These are phyloP conservation scores for Macrocystidia cucumis DNA, from an alignment of 1,284 basidiomycete species.

Conservation along the genomic window DNA sequence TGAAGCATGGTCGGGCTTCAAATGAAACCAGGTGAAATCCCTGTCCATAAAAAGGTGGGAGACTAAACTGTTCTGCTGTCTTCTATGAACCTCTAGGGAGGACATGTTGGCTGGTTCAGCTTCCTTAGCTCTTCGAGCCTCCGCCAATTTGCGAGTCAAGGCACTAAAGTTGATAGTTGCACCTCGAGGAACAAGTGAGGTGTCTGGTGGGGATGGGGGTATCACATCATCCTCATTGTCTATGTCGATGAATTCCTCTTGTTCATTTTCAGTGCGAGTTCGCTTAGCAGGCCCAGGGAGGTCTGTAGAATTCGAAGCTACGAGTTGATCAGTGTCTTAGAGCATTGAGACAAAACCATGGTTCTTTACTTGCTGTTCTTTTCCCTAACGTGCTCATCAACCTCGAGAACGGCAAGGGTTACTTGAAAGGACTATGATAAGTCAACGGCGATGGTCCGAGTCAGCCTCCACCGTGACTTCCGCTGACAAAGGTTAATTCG, in stretches of 20 bases:
- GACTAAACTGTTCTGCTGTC: conserved; percentile 64
- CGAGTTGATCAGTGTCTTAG: too few species aligned
- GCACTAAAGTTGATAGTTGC: conserved; percentile 80
- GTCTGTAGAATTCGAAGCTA: too few species aligned
- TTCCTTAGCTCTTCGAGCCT: conserved; percentile 40
- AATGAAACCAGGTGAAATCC: conserved; percentile 78
- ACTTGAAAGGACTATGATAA: too few species aligned
- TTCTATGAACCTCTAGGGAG: conserved; percentile 50
- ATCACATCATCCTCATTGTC: conserved; percentile 50
- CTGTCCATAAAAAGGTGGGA: conserved; percentile 75
- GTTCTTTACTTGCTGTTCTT: conserved; percentile 38
- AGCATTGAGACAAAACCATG: conserved; percentile 1
- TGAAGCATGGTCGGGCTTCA: conserved; percentile 86
- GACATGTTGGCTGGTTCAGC: conserved; percentile 33
- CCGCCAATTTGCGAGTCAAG: conserved; percentile 65
- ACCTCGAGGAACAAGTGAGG: conserved; percentile 51
- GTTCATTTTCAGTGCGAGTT: conserved; percentile 34
- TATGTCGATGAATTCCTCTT: conserved; percentile 46
- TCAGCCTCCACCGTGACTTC: not conserved
- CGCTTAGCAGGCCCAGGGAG: conserved; percentile 55
- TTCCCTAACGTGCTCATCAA: conserved; percentile 36
- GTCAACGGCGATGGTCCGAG: conserved; percentile 14
- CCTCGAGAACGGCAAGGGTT: too few species aligned
- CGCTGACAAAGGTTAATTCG: conserved; percentile 13
- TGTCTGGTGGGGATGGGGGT: conserved; percentile 43